These are phyloP conservation scores for Sinapis alba DNA, from an alignment of 441 rosid species.

Conservation along the genomic window DNA sequence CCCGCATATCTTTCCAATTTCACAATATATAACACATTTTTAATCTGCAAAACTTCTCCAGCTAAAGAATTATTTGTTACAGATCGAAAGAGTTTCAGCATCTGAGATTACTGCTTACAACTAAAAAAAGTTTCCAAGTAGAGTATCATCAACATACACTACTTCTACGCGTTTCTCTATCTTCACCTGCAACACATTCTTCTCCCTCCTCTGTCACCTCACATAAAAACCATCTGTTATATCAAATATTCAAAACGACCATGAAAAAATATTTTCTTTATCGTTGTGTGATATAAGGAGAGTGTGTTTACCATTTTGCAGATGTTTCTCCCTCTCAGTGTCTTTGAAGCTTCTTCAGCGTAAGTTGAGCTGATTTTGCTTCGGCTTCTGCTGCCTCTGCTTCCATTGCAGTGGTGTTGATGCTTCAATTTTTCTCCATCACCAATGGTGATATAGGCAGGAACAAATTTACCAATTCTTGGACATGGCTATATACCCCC, in stretches of 20 bases:
- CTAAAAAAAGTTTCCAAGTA: constrained; percentile 18
- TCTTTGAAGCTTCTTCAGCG: constrained; percentile 80
- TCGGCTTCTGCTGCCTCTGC: constrained; percentile 89
- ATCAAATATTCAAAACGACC: neutral
- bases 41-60: no score
- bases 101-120: neutral
- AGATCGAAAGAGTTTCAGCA: neutral
- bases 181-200: neutral
- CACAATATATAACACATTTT: no score
- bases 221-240: constrained; percentile 26
- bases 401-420: neutral
- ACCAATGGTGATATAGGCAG: neutral
- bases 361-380: constrained; percentile 79
- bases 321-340: constrained; percentile 59
- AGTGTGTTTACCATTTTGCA: constrained; percentile 49
- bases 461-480: neutral
- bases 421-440: neutral
- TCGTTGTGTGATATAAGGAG: neutral
- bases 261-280: neutral
- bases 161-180: neutral
- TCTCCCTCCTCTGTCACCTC: neutral
- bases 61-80: no score
- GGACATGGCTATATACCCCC: neutral
- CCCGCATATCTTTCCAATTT: no score
- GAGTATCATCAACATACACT: constrained; percentile 20